Base-by-base conservation (phyloP, 768 basidiomycete genomes). In the Cubamyces lactineus region DNA sequence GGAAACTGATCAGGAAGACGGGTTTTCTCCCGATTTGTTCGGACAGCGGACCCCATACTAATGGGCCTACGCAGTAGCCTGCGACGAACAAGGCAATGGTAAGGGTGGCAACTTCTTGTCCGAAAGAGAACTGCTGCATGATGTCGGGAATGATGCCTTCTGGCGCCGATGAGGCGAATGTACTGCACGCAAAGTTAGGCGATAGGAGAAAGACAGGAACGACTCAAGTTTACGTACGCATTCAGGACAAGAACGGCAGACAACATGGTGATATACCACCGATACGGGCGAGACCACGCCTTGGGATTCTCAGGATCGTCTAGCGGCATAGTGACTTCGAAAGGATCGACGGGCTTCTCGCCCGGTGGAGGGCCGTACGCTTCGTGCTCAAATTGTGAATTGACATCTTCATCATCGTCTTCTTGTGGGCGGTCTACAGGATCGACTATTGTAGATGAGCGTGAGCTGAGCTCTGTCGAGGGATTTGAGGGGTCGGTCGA, bases 31-130 rank as follows among this genome's bases (percentile, higher is more conserved):
- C 71, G 21, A 72, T 65, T 38, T 76, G 74, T 55, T 81, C 81
- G 1, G 74, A 85, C 34, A 86, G 70, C 2, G 84, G 85, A 0
- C 79, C 85, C 85, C 84, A 89, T 4, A 85, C 48, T 7, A 86
- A 70, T 2, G 86, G 86, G 0, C 87, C 87, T 21, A 87, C 77
- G 62, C 82, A 84, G 66, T 86, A 88, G n/a, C 87, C 87, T n/a
- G 78, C 79, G 15, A 89, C 81, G 70, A 88, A 89, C 4, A 89
- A 77, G 2, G 87, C 82, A 34, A 88, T 78, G 0, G 81, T 82
- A 49, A 88, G 76, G 9, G 77, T 79, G 5, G 76, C 84, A 24
- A 85, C 77, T 68, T 83, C 85, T 30, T 73, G 19, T 5, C 81
- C 79, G 68, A 88, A 77, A 11, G 74, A 64, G 62, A 86, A 86